Evolutionary conservation across 805 yeast genomes (phyloP), one percentile per base, ranked within the genome.

Genomic region (Yarrowia divulgata): DNA sequence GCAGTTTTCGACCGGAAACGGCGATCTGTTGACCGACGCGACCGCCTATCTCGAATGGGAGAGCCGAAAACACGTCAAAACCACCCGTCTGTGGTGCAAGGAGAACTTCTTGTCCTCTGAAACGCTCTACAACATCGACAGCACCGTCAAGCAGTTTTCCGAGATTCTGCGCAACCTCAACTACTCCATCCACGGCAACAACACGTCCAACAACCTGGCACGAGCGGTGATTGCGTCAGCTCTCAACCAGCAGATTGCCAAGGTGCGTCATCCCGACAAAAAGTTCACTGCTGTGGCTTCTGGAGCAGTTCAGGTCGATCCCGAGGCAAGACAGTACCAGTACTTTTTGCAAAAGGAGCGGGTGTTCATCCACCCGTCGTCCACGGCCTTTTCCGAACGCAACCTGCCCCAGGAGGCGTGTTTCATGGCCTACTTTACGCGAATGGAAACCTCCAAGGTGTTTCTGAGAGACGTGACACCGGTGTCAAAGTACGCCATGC

Each of bases 331-430:
- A 69, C 81, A 83, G 70, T 88, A 89, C 70, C 89, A 88, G 75
- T 86, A 87, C 66, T 93, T 93, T 90, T 83, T 90, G 54, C 80
- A 90, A 72, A 32, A 50, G n/a, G 62, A 52, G 52, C 75, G 97
- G 60, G 92, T 93, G 0, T 93, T 91, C 72, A 78, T 91, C 29
- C 98, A 94, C 75, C 98, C 98, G 1, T 87, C 95, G 0, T 92
- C 97, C 0, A 82, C 90, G 1, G 75, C 91, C 62, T 91, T 93
- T 75, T 84, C 85, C 8, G 79, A 79, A 0, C 82, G 82, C 62
- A 74, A 79, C 67, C 80, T 79, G 37, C 73, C 76, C 5, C 78
- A 78, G 34, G 75, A 74, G 19, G 69, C 77, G 1, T 71, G 72
- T 7, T 94, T 91, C 74, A 80, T 91, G 46, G 85, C 88, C 1